phyloP scores from a whole-genome alignment of 2,329 filamentous ascomycete genomes.

The Aspergillus ochraceoroseus region DNA sequence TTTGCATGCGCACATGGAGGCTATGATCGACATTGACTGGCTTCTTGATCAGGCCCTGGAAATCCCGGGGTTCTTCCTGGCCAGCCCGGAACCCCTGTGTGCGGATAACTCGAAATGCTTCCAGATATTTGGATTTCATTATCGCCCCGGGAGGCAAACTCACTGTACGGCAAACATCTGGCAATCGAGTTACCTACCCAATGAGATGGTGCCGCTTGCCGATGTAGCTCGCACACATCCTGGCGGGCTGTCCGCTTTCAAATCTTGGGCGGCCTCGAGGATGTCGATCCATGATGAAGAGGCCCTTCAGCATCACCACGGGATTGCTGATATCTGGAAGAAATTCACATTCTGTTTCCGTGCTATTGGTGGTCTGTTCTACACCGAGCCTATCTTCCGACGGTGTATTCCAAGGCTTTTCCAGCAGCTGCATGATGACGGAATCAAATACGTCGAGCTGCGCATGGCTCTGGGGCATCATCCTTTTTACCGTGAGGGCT shows the following conservation, averaged over 20 bases:
- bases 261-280: slow-evolving; percentile 9
- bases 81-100: slow-evolving; percentile 6
- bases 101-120: slow-evolving; percentile 1
- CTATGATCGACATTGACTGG: slow-evolving; percentile 16
- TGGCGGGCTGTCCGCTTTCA: slow-evolving; percentile 7
- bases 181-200: slow-evolving; percentile 5
- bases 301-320: slow-evolving; percentile 14
- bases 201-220: slow-evolving; percentile 2
- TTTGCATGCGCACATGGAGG: slow-evolving; percentile 16
- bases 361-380: slow-evolving; percentile 12
- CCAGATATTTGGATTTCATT: slow-evolving; percentile 8
- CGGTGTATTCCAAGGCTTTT: slow-evolving; percentile 11
- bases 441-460: slow-evolving; percentile 13
- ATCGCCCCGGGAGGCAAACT: slow-evolving; percentile 3
- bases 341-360: slow-evolving; percentile 12
- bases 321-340: slow-evolving; percentile 13
- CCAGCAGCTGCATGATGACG: slow-evolving; percentile 13
- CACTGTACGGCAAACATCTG: slow-evolving; percentile 5
- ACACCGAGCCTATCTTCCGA: slow-evolving; percentile 13
- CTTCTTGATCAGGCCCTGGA: slow-evolving; percentile 13
- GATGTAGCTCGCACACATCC: slow-evolving; percentile 6
- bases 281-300: slow-evolving; percentile 15
- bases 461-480: slow-evolving; percentile 8
- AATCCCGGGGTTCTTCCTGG: slow-evolving; percentile 10
- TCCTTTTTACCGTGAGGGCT: slow-evolving; percentile 6